Percentiles rank a stretch among this genome's conserved stretches.
Evolutionary conservation across 2,329 filamentous ascomycete species (phyloP).

Genomic region (Epicoccum sorghinum): DNA sequence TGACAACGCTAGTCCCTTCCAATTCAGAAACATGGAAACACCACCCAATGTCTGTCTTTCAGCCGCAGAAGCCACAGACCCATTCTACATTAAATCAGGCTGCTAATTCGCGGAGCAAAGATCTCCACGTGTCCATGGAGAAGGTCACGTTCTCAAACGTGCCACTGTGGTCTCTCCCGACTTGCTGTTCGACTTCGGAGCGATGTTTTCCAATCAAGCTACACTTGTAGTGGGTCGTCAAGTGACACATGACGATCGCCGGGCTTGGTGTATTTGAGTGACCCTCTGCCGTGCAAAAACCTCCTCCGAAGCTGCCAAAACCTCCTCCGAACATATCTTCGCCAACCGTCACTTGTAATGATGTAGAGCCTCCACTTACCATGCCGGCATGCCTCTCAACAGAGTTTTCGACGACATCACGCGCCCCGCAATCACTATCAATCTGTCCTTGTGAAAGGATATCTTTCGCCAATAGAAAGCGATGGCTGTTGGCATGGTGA

Average conservation of each 20-base stretch:
- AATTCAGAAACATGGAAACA: background rate
- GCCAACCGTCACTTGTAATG: slow-evolving; percentile 4
- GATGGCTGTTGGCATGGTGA: background rate
- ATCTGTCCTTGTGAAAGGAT: background rate
- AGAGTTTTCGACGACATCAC: background rate
- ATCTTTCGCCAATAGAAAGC: slow-evolving; percentile 2
- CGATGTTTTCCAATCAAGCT: too few relatives aligned
- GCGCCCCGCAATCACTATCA: background rate
- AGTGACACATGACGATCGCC: too few relatives aligned
- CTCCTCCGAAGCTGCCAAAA: slow-evolving; percentile 3
- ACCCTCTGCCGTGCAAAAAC: background rate
- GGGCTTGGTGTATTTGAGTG: background rate
- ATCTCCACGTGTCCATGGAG: too few relatives aligned
- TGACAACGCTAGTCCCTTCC: background rate
- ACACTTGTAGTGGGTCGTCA: too few relatives aligned
- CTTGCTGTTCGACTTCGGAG: too few relatives aligned
- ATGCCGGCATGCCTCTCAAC: background rate
- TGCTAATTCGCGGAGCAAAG: too few relatives aligned
- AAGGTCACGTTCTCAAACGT: too few relatives aligned
- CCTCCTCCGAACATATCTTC: slow-evolving; percentile 13
- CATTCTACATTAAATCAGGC: too few relatives aligned
- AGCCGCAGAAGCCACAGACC: too few relatives aligned
- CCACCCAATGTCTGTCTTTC: too few relatives aligned
- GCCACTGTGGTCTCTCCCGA: too few relatives aligned
- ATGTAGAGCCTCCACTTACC: background rate